phyloP scores from a whole-genome alignment of 805 yeast species.

The Kluyveromyces starmeri region DNA sequence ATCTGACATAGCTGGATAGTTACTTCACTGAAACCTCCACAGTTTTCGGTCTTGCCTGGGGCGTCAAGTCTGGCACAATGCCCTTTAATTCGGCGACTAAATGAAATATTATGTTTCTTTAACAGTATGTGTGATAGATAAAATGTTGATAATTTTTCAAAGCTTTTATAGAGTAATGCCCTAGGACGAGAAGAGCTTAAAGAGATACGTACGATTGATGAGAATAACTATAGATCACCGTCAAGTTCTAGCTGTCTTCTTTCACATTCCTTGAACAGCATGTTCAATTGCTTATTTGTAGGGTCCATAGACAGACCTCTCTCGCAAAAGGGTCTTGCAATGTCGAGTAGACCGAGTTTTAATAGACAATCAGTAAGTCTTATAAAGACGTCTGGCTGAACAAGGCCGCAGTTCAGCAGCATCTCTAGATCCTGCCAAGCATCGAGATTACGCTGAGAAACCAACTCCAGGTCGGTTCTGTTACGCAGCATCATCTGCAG shows the following conservation, averaged over 20 bases:
- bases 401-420: conserved; percentile 44
- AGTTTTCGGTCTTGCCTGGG: too few relatives aligned
- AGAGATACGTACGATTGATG: neutral
- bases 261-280: conserved; percentile 18
- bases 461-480: conserved; percentile 59
- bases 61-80: too few relatives aligned
- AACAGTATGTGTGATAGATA: too few relatives aligned
- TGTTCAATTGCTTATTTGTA: conserved; percentile 32
- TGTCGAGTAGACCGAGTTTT: conserved; percentile 53
- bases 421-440: conserved; percentile 66
- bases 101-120: too few relatives aligned
- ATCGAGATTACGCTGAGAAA: conserved; percentile 43
- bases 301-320: conserved; percentile 63
- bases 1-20: too few relatives aligned
- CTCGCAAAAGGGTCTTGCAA: conserved; percentile 59
- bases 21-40: too few relatives aligned
- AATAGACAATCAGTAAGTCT: conserved; percentile 58
- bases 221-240: conserved; percentile 21
- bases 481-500: conserved; percentile 56
- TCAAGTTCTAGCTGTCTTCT: conserved; percentile 24
- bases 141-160: too few relatives aligned
- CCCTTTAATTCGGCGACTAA: too few relatives aligned
- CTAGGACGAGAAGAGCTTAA: too few relatives aligned
- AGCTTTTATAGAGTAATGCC: too few relatives aligned
- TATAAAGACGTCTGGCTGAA: conserved; percentile 59